Conservation (phyloP, 1,139 yeast genomes). For the Taphrina flavorubra region DNA sequence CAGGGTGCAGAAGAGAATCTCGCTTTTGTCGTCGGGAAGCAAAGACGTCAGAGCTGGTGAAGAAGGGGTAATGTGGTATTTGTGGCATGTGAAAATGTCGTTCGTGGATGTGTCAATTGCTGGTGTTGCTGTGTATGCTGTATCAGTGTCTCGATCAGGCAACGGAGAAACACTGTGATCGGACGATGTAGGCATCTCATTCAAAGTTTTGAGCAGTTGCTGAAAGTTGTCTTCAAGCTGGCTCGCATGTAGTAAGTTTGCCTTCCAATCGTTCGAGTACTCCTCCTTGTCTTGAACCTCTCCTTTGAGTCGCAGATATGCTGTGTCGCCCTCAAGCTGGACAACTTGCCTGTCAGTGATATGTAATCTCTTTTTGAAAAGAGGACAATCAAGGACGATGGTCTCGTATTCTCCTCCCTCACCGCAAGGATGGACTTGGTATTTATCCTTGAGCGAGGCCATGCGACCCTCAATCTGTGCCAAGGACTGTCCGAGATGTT, state of each 20-base stretch:
- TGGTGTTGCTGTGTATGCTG: neutral
- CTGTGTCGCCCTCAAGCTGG: slow-evolving; percentile 66
- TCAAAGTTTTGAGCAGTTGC: neutral
- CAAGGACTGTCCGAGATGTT: slow-evolving; percentile 72
- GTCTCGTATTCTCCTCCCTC: slow-evolving; percentile 99
- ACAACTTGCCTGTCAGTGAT: slow-evolving; percentile 57
- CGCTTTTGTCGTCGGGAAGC: slow-evolving; percentile 46
- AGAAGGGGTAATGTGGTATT: neutral
- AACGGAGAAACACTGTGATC: neutral
- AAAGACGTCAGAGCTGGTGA: slow-evolving; percentile 42
- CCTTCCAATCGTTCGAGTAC: slow-evolving; percentile 44
- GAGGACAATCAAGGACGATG: slow-evolving; percentile 85
- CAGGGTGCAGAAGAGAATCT: slow-evolving; percentile 65
- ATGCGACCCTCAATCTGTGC: slow-evolving; percentile 67
- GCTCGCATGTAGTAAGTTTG: neutral
- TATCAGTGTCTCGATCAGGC: neutral
- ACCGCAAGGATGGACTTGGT: slow-evolving; percentile 92
- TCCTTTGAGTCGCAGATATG: slow-evolving; percentile 61
- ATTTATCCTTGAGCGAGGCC: slow-evolving; percentile 63
- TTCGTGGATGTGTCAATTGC: neutral
- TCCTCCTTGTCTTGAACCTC: slow-evolving; percentile 53
- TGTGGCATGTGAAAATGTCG: neutral
- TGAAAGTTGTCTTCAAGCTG: neutral
- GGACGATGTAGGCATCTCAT: neutral
- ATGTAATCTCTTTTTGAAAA: slow-evolving; percentile 65